Conservation (phyloP, 176 grass and related monocot species). For the Hordeum marinum region DNA sequence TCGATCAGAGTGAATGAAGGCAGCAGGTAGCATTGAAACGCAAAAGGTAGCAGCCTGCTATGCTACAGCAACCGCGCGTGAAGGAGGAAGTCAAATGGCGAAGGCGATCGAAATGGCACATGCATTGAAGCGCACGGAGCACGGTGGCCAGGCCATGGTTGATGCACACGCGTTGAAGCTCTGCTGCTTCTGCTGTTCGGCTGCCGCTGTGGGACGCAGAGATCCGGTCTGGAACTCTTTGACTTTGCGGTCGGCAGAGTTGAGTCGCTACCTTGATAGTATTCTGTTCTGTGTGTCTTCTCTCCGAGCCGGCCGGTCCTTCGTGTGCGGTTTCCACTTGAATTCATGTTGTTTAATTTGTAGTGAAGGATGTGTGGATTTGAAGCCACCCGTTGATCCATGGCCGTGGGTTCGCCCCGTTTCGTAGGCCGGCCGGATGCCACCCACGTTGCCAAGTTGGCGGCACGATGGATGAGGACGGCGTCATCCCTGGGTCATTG, state of each 20-base stretch:
- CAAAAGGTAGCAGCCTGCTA: constrained; percentile 10
- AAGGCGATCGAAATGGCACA: too few species aligned
- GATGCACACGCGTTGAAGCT: not conserved
- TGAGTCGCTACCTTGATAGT: not conserved
- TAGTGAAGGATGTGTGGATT: not conserved
- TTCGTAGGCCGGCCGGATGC: not conserved
- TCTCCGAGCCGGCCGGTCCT: not conserved
- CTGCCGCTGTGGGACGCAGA: not conserved
- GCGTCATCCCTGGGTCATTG: not conserved
- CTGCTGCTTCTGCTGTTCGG: not conserved
- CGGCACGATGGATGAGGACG: not conserved
- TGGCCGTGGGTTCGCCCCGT: not conserved
- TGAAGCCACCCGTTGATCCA: not conserved
- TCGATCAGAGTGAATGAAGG: not conserved
- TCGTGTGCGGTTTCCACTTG: not conserved
- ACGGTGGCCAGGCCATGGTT: too few species aligned
- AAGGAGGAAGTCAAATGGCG: not conserved
- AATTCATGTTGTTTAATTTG: not conserved
- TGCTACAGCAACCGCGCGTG: not conserved
- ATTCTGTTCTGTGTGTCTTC: not conserved
- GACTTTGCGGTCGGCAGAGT: not conserved
- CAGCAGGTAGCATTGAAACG: constrained; percentile 11
- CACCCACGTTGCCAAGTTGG: not conserved
- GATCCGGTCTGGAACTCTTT: constrained; percentile 1
- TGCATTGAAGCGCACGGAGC: too few species aligned